Evolutionary conservation across 257 asterid species (phyloP), one percentile per base, ranked within the genome.

Genomic region (Cordia subcordata): DNA sequence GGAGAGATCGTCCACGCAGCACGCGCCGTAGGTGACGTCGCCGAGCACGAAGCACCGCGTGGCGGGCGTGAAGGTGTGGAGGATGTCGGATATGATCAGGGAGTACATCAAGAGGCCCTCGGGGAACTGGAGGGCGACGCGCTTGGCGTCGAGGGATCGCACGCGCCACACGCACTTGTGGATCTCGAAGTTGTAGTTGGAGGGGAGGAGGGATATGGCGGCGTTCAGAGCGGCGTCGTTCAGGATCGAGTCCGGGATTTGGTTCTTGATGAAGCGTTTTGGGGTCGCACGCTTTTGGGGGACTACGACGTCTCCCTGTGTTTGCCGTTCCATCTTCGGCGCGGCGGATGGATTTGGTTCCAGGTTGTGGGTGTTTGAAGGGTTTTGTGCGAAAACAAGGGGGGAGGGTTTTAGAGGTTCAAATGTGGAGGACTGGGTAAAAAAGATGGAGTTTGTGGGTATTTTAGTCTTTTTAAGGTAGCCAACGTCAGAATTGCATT

Each of bases 1-100:
- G n/a, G 99, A 76, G 40, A 92, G 96, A 66, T 88, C 99, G 38
- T 92, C 97, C 20, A 92, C 81, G 73, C 97, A 92, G 64, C 97
- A 92, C 4, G 97, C 99, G 60, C 97, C 97, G 77, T 84, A 92
- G 53, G 99, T 92, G 61, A 92, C 97, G 70, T 92, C 99, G 11
- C 95, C 97, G 63, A 92, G 95, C 80, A 92, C 55, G 70, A 86
- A 86, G 77, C 96, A 86, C 63, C 85, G 95, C 0, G 82, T 70
- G 62, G 74, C 94, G 49, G 68, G 76, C 50, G 97, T 90, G 79
- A 92, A 92, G 52, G 97, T 68, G 35, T 83, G 64, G 78, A 92
- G 83, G 66, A 92, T 86, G 62, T 92, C 97, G 76, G 94, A 83
- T 78, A 92, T 92, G 76, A 86, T 70, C 72, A 80, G 83, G 6